Evolutionary conservation across 2,329 filamentous ascomycete species (phyloP).

Genomic region (Huntiella moniliformis): DNA sequence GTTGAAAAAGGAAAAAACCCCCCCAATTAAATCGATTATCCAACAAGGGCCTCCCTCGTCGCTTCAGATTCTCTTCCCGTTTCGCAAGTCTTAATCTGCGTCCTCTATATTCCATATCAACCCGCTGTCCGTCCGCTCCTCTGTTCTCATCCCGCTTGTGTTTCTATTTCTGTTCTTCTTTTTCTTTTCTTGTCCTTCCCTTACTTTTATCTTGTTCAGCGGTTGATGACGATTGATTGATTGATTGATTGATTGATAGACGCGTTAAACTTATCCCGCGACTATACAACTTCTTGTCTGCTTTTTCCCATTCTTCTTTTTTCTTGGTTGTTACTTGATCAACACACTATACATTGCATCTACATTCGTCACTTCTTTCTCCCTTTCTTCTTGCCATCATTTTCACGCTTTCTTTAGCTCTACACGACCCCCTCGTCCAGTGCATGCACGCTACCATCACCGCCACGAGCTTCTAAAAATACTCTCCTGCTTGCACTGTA

Average conservation of each 20-base stretch:
- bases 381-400: background rate
- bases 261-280: too few relatives aligned
- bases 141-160: conserved; percentile 1
- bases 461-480: conserved; percentile 2
- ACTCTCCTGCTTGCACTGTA: background rate
- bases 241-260: too few relatives aligned
- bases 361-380: background rate
- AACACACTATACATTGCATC: background rate
- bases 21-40: too few relatives aligned
- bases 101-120: conserved; percentile 2
- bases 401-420: background rate
- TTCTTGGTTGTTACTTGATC: background rate
- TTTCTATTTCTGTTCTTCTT: conserved; percentile 7
- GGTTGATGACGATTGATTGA: background rate
- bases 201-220: background rate
- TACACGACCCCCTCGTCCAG: background rate
- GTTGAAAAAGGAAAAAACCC: too few relatives aligned
- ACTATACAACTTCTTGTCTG: too few relatives aligned
- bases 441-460: background rate
- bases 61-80: too few relatives aligned
- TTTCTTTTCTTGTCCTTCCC: conserved; percentile 2
- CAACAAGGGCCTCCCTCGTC: too few relatives aligned
- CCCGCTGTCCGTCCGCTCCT: conserved; percentile 4
- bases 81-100: too few relatives aligned
- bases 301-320: too few relatives aligned